phyloP scores from a whole-genome alignment of 257 asterid species.

The Salvia miltiorrhiza region DNA sequence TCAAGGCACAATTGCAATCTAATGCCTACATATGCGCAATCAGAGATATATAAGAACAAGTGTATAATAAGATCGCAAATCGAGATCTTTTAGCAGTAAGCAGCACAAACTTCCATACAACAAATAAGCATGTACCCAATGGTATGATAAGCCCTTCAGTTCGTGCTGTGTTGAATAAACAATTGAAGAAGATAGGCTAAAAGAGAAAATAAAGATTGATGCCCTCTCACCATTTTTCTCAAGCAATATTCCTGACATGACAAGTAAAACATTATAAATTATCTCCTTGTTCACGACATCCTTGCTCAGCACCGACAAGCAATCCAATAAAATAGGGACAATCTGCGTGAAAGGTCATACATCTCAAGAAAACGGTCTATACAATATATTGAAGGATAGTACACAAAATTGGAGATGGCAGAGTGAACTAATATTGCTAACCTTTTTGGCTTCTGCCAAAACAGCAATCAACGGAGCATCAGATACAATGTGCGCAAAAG shows the following conservation, averaged over 20 bases:
- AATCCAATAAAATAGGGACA: constrained; percentile 66
- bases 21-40: not conserved
- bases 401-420: constrained; percentile 3
- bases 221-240: constrained; percentile 66
- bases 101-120: not conserved
- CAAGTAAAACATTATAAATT: constrained; percentile 58
- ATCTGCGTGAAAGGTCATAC: constrained; percentile 50
- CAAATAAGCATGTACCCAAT: not conserved
- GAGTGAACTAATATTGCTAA: constrained; percentile 27
- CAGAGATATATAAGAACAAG: not conserved
- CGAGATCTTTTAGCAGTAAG: not conserved
- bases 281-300: constrained; percentile 58
- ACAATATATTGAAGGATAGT: not conserved
- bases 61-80: not conserved
- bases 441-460: constrained; percentile 77
- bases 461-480: constrained; percentile 75
- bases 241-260: constrained; percentile 71
- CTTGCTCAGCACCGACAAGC: constrained; percentile 54
- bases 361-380: constrained; percentile 18
- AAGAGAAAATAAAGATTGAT: not conserved
- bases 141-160: not conserved
- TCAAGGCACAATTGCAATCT: not conserved
- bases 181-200: constrained; percentile 4
- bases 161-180: not conserved
- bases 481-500: constrained; percentile 67